phyloP scores from a whole-genome alignment of 2,329 filamentous ascomycete genomes.

The Cladosporium sp. region DNA sequence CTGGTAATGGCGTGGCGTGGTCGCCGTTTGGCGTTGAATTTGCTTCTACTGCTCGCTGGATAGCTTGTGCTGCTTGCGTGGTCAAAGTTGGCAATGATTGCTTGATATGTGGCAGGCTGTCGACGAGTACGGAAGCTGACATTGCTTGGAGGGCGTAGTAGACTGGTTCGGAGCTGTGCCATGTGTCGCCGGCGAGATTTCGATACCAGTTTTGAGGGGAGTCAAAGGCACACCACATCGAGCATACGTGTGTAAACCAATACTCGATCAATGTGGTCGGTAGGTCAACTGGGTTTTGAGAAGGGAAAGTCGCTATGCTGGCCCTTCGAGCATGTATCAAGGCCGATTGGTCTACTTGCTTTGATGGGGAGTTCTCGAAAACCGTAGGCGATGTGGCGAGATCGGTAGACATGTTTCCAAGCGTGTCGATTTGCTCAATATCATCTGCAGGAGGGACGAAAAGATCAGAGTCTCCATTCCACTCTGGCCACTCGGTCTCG shows the following conservation, averaged over 20 bases:
- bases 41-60: constrained; percentile 1
- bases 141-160: constrained; percentile 17
- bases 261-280: constrained; percentile 15
- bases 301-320: not conserved
- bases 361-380: not conserved
- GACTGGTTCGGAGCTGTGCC: constrained; percentile 15
- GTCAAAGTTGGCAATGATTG: constrained; percentile 6
- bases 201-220: constrained; percentile 17
- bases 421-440: not conserved
- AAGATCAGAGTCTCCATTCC: not conserved
- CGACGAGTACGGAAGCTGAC: constrained; percentile 16
- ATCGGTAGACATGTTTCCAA: not conserved
- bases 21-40: not conserved
- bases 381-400: not conserved
- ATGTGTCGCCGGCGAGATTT: constrained; percentile 14
- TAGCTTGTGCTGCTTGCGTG: constrained; percentile 8
- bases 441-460: not conserved
- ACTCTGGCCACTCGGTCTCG: constrained; percentile 2
- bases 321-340: not conserved
- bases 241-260: constrained; percentile 18
- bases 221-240: constrained; percentile 19
- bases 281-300: constrained; percentile 11
- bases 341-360: not conserved
- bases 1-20: constrained; percentile 6
- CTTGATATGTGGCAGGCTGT: constrained; percentile 16